Evolutionary conservation across 257 asterid genomes (phyloP), one percentile per base, ranked within the genome.

Genomic region (Handroanthus guayacan): DNA sequence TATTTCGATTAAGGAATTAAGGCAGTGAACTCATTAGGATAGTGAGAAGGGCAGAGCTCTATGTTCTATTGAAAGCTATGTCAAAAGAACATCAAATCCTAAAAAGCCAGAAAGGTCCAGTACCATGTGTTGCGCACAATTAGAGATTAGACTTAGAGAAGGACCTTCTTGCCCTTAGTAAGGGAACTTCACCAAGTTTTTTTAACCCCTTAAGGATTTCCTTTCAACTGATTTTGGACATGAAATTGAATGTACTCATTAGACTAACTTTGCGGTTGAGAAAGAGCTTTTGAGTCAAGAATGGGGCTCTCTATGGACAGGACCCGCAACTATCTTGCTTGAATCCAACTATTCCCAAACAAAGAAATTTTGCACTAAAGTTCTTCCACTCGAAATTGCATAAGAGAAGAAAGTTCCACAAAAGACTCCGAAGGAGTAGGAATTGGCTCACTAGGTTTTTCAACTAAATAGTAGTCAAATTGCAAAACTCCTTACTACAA

Each of bases 11-110:
- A 50, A 50, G 56, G 16, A 4, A 13, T 2, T 17, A 25, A 34
- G 47, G 51, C n/a, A 66, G 61, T 44, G 18, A 54, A 47, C 14
- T 20, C 38, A 3, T 70, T 43, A 34, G 20, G 8, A 77, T 39
- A 76, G 34, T 6, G 41, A 56, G 48, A 67, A 55, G 69, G 5
- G 52, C 44, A 12, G n/a, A 76, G 52, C 60, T 66, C 74, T 41
- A 39, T 39, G 20, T 13, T 75, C 51, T 39, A n/a, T n/a, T 51
- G 0, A 58, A 7, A 50, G 47, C 9, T n/a, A 13, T 43, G 61
- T 43, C 16, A 44, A 36, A 31, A 57, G 69, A 31, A 36, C 54
- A 76, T 52, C n/a, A 31, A 51, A 77, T 43, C 20, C 54, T 34
- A 1, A 34, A 50, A 1, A 18, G 39, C 43, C 18, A 25, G 13